These are phyloP conservation scores for Fraxinus latifolia DNA, from an alignment of 305 asterid species.

Conservation along the genomic window DNA sequence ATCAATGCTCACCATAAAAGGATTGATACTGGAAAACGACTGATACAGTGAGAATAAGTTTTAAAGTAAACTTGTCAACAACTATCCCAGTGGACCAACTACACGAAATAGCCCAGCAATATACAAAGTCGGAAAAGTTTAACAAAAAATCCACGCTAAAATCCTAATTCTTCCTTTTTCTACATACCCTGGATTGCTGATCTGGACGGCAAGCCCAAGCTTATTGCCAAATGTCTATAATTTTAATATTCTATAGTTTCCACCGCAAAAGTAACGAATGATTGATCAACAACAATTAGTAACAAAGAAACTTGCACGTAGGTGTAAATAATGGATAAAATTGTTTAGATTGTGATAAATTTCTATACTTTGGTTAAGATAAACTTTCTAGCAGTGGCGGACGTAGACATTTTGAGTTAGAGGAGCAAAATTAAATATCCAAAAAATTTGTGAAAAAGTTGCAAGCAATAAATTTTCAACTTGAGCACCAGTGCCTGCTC, in stretches of 20 bases:
- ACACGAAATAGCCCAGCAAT: not conserved
- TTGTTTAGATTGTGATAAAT: not conserved
- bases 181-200: conserved; percentile 29
- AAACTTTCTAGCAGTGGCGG: not conserved
- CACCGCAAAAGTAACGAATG: not conserved
- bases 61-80: not conserved
- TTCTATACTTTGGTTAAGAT: not conserved
- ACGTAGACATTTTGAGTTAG: not conserved
- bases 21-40: not conserved
- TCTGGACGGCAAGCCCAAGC: not conserved
- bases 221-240: not conserved
- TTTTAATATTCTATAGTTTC: not conserved
- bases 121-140: not conserved
- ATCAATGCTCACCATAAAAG: not conserved
- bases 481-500: not conserved
- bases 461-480: not conserved
- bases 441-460: not conserved
- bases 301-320: not conserved
- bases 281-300: not conserved
- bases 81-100: not conserved
- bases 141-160: not conserved
- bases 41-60: not conserved
- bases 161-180: conserved; percentile 21
- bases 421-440: not conserved
- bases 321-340: not conserved